Base-by-base conservation (phyloP, 495 filamentous ascomycete genomes). In the Oidiodendron maius region DNA sequence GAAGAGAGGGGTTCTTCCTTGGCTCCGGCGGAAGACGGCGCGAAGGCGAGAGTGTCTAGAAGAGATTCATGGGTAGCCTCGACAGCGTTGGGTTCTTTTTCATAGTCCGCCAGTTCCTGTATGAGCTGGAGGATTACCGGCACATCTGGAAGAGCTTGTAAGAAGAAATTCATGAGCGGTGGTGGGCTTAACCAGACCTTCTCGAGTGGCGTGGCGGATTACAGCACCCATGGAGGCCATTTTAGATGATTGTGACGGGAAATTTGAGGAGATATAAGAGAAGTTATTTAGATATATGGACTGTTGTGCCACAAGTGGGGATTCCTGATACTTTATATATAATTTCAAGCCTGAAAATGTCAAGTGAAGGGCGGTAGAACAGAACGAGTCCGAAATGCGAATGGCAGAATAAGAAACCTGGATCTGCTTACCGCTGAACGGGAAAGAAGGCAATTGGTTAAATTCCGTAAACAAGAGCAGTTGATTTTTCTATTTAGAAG, bases 31-130 rank as follows among this genome's bases (percentile, higher is more conserved):
- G 40, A 36, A 5, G 48, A 50, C 6, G 51, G 34, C 10, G 50
- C 57, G 22, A 61, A 61, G 35, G 87, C 86, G 63, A 98, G 84
- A 34, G 89, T 96, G 15, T 69, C 64, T 12, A 76, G 69, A 35
- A 98, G 86, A 22, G 78, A 77, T 16, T 73, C 70, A 34, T 84
- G 75, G 50, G 89, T 97, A 6, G 93, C 91, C 55, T 86, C 72
- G 51, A 95, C 90, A 48, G 78, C 71, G 15, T 82, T 71, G 5
- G 50, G 15, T 70, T 83, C 80, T 18, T 84, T 69, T 66, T 96
- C 89, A 68, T 95, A 96, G 57, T 81, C 76, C 52, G 93, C 91
- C 4, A 97, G 81, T 58, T 93, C 91, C 46, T 80, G 79, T 67
- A 98, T 94, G 56, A 96, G 69, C 50, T 80, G 64, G 51, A 95